Base-by-base conservation (phyloP, 768 basidiomycete genomes). In the Trametopsis cervina region DNA sequence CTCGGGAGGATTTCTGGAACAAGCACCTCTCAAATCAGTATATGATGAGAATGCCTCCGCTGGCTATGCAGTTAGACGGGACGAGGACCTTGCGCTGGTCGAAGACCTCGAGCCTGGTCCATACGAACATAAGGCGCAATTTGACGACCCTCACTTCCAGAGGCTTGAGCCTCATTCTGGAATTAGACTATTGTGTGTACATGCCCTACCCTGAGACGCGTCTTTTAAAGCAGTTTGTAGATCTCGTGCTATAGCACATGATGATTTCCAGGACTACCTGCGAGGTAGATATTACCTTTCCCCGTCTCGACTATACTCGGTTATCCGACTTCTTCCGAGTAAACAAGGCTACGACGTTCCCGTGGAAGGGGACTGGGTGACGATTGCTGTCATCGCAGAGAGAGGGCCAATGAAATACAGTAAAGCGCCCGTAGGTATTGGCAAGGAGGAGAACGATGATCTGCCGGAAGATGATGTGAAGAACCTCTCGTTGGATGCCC, bases 301-400 rank as follows among this genome's bases (percentile, higher is more conserved):
- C 0, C 92, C 93, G 0, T 94, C 93, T 1, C 80, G 73, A 17
- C 71, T 99, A 27, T 99, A 99, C 68, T 91, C 92, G 7, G 77
- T 83, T 40, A 75, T 92, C 37, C 81, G 87, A 9, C 77, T 86
- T 0, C 74, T 83, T 12, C 80, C 85, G 0, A 81, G 88, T 60
- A 85, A 87, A 54, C 81, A 86, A 49, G 83, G 81, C 15, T 95
- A 92, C 63, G 93, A 97, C 39, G 78, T 99, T 1, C 94, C 95
- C 9, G 83, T 97, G 1, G 78, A 80, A 4, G 89, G 89, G 2
- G 96, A 98, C 64, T 98, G 91, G 88, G 77, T 97, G 36, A 94
- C 93, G 4, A 89, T 99, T 40, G 95, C 91, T 2, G 94, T 98
- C 4, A 82, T 99, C 12, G 95, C 93, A 2, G 91, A 95, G 63